Evolutionary conservation across 148 eudicot species (phyloP), one percentile per base, ranked within the genome.

Genomic region (Rhododendron henanense): DNA sequence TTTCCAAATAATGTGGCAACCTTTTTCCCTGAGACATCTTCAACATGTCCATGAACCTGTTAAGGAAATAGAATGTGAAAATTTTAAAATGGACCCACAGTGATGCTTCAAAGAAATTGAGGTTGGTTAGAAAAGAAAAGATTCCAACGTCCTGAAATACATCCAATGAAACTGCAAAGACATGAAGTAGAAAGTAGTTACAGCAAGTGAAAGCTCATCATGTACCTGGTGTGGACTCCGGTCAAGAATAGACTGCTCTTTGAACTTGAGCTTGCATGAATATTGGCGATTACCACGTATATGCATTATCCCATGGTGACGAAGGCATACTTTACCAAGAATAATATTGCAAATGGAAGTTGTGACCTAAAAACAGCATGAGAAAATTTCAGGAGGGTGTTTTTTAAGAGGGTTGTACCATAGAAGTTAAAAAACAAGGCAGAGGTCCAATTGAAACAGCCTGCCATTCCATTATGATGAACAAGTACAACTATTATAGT

Each of bases 191-290:
- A 44, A 83, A 44, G 7, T 84, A 41, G 48, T 67, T 11, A 37
- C 37, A 57, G 10, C n/a, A 9, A 41, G 16, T 41, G 25, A 67
- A 25, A 23, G 19, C 19, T 78, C 65, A 19, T 77, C 10, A 71
- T 86, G 84, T 87, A 96, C 99, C 98, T 96, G 98, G 89, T 90
- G 95, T 69, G 99, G 98, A 91, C 87, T 94, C 84, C 95, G 92
- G 61, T 94, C 98, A 63, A 96, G 96, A 85, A 96, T 88, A 67
- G 97, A 93, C 84, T 94, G 99, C 80, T 93, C 96, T 90, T 96
- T 96, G 90, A 95, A 96, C 91, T 94, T 95, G 79, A 96, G 95
- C 83, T 94, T 94, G 89, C 99, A 96, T 15, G 99, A 96, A 89
- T 96, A 88, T 79, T 93, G 87, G 53, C 92, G 92, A 86, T 91